Percentiles rank a stretch among this genome's conserved stretches.
Evolutionary conservation across 2,329 filamentous ascomycete genomes (phyloP).

Genomic region (Fusarium dlaminii): DNA sequence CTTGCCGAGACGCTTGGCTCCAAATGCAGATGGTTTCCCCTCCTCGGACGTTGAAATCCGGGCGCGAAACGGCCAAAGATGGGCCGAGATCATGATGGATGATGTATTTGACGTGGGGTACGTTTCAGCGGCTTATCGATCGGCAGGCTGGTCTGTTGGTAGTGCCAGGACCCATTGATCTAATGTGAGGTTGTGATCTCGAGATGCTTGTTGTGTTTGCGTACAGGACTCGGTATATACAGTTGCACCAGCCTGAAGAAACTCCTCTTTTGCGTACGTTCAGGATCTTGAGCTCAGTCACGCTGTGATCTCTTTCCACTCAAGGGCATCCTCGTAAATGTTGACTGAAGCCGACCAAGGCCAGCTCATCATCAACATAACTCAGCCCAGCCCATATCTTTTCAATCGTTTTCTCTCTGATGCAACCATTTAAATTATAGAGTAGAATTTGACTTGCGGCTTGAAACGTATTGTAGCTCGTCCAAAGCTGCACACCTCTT

Average conservation of each 20-base stretch:
- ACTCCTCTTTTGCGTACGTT: accelerated
- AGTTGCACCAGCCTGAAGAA: not conserved
- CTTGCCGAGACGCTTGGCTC: slow-evolving; percentile 24
- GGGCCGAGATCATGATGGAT: slow-evolving; percentile 26
- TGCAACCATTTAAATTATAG: not conserved
- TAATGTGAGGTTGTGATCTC: not conserved
- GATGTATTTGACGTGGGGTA: slow-evolving; percentile 11
- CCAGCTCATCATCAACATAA: not conserved
- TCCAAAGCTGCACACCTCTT: too few species aligned
- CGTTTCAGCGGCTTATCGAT: not conserved
- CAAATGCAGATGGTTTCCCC: slow-evolving; percentile 7
- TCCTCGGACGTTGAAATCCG: slow-evolving; percentile 28
- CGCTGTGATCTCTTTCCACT: too few species aligned
- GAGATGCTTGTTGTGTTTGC: not conserved
- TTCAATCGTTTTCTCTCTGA: not conserved
- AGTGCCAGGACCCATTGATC: too few species aligned
- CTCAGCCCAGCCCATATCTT: not conserved
- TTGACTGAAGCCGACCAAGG: not conserved
- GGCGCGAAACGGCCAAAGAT: slow-evolving; percentile 19
- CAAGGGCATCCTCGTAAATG: not conserved
- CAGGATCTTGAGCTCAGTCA: not conserved
- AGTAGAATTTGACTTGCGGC: accelerated
- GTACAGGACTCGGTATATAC: not conserved
- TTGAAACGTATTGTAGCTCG: not conserved
- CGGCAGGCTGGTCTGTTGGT: not conserved